These are phyloP conservation scores for Trifolium repens DNA, from an alignment of 306 rosid species.

Conservation along the genomic window DNA sequence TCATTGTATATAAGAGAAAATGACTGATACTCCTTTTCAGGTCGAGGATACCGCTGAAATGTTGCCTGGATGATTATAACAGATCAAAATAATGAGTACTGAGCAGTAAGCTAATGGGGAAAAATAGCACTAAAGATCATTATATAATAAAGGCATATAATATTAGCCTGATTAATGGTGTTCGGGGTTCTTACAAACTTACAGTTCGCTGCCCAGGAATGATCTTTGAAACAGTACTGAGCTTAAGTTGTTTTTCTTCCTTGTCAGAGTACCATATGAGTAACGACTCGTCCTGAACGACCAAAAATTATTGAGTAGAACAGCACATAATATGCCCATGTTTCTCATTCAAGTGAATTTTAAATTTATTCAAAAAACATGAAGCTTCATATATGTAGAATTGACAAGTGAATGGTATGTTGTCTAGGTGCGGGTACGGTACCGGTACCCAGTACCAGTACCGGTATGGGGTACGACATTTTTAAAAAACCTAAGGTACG, in stretches of 20 bases:
- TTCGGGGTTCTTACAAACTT: conserved; percentile 55
- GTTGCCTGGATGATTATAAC: conserved; percentile 69
- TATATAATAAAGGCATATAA: conserved; percentile 37
- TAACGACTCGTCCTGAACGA: conserved; percentile 76
- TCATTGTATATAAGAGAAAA: conserved; percentile 85
- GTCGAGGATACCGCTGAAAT: conserved; percentile 94
- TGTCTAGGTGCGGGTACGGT: no score
- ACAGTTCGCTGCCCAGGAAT: conserved; percentile 99
- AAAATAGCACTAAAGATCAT: conserved; percentile 20
- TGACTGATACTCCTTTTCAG: conserved; percentile 98
- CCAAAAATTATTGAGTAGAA: conserved; percentile 39
- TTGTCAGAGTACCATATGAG: conserved; percentile 93
- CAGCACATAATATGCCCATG: conserved; percentile 35
- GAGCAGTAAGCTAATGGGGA: conserved; percentile 27
- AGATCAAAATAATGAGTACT: conserved; percentile 45
- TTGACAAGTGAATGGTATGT: conserved; percentile 5
- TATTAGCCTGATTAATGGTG: conserved; percentile 34
- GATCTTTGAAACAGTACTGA: conserved; percentile 78
- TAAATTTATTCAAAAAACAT: conserved; percentile 22
- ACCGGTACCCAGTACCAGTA: no score
- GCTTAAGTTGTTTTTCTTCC: conserved; percentile 80
- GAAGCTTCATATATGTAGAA: conserved; percentile 16
- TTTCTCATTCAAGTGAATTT: conserved; percentile 19
- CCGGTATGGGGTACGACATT: no score
- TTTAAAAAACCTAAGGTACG: no score